A percentile compares a stretch with the other conserved stretches of the same genome.
These are phyloP conservation scores for Elsinoe necatrix DNA, from an alignment of 2,329 filamentous ascomycete genomes.

Conservation along the genomic window DNA sequence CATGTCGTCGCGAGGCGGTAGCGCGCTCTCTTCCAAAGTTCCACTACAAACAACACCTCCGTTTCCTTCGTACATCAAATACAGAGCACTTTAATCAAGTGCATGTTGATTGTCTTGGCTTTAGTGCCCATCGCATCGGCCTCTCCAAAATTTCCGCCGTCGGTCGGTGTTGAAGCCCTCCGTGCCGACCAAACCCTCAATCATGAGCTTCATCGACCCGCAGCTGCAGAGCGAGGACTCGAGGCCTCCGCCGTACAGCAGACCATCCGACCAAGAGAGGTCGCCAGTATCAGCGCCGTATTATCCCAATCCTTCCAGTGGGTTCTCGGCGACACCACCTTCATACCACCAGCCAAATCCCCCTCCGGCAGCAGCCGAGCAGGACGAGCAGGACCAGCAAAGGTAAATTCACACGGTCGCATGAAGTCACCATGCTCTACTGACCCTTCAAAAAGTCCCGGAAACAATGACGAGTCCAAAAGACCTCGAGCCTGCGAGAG, in stretches of 20 bases:
- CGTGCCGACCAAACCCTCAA: neutral
- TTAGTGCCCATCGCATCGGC: neutral
- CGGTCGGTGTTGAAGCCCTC: neutral
- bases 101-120: neutral
- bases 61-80: neutral
- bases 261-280: constrained; percentile 4
- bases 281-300: constrained; percentile 1
- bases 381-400: neutral
- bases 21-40: neutral
- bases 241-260: neutral
- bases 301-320: constrained; percentile 1
- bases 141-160: neutral
- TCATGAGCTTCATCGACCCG: constrained; percentile 13
- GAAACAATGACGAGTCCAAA: constrained; percentile 34
- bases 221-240: constrained; percentile 2
- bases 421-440: neutral
- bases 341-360: neutral
- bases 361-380: neutral
- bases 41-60: neutral
- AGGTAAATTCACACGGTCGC: neutral
- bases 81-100: neutral
- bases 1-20: neutral
- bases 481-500: constrained; percentile 41
- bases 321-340: neutral
- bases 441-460: constrained; percentile 20